Conservation (phyloP, 2,329 filamentous ascomycete species). For the Acephala macrosclerotiorum region DNA sequence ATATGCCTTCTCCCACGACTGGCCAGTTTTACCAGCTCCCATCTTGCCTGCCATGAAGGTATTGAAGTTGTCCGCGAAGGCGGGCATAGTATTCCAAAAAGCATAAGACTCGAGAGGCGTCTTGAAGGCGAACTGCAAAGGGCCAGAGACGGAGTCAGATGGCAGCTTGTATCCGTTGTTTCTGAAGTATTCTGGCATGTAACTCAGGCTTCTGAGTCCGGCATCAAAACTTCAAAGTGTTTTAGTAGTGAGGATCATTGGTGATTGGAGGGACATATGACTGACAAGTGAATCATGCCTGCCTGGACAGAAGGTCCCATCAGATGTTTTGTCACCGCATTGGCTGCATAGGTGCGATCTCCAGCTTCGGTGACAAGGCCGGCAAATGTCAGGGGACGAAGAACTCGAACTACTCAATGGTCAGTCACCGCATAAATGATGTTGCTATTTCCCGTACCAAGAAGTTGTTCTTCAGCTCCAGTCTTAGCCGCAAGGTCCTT, state of each 20-base stretch:
- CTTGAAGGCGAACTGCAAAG: constrained; percentile 24
- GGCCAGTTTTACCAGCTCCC: constrained; percentile 7
- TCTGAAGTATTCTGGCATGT: constrained; percentile 23
- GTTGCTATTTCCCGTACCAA: constrained; percentile 7
- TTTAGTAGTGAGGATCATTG: not conserved
- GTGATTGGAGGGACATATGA: not conserved
- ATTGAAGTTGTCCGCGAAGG: constrained; percentile 18
- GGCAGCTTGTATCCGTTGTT: constrained; percentile 20
- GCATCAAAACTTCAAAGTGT: constrained; percentile 7
- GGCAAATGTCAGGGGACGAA: constrained; percentile 13
- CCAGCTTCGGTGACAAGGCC: constrained; percentile 16
- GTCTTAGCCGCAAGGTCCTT: constrained; percentile 19
- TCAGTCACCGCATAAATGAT: not conserved
- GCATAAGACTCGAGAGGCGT: constrained; percentile 19
- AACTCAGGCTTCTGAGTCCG: constrained; percentile 14
- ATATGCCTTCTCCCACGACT: constrained; percentile 23
- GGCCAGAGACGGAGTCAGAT: constrained; percentile 12
- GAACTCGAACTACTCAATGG: constrained; percentile 8
- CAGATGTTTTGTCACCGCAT: constrained; percentile 13
- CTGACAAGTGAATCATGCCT: constrained; percentile 21
- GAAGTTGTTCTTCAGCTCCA: constrained; percentile 21
- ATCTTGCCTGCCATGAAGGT: constrained; percentile 23
- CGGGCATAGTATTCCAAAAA: constrained; percentile 13
- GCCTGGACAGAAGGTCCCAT: constrained; percentile 17
- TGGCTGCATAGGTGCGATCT: constrained; percentile 17